phyloP scores from a whole-genome alignment of 2,329 filamentous ascomycete species.

The Neofusicoccum sp. region DNA sequence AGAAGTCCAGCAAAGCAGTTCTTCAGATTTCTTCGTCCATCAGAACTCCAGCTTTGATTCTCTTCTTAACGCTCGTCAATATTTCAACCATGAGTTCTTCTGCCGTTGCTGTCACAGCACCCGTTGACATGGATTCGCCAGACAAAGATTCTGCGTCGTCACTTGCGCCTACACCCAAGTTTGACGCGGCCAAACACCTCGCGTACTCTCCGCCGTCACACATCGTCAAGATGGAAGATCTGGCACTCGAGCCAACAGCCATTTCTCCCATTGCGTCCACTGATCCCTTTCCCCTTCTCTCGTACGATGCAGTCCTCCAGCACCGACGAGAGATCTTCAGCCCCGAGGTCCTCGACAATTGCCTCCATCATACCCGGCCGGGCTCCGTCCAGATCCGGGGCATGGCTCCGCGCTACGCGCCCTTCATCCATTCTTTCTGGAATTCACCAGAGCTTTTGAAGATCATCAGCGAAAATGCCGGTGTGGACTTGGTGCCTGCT shows the following conservation, averaged over 20 bases:
- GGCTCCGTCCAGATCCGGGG: constrained; percentile 15
- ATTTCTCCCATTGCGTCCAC: constrained; percentile 20
- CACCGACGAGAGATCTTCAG: constrained; percentile 25
- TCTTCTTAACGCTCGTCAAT: not conserved
- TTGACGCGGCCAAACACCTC: constrained; percentile 22
- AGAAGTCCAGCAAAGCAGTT: not conserved
- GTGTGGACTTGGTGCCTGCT: constrained; percentile 57
- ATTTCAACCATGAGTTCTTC: not conserved
- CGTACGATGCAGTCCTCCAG: constrained; percentile 19
- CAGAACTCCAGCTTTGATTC: not conserved
- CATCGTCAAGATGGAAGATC: constrained; percentile 16
- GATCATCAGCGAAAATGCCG: constrained; percentile 56
- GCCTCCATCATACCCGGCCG: not conserved
- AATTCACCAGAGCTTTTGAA: constrained; percentile 47
- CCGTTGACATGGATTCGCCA: not conserved
- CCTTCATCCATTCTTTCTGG: constrained; percentile 40
- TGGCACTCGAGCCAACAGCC: constrained; percentile 1
- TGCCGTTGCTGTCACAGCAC: not conserved
- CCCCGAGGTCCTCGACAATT: constrained; percentile 22
- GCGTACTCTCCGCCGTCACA: constrained; percentile 5
- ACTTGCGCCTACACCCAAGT: not conserved
- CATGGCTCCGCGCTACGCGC: constrained; percentile 22
- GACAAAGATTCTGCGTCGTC: not conserved
- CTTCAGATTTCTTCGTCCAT: not conserved
- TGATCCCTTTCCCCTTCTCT: constrained; percentile 24